Conservation (phyloP, 2,329 filamentous ascomycete genomes). For the Talaromyces sp. region DNA sequence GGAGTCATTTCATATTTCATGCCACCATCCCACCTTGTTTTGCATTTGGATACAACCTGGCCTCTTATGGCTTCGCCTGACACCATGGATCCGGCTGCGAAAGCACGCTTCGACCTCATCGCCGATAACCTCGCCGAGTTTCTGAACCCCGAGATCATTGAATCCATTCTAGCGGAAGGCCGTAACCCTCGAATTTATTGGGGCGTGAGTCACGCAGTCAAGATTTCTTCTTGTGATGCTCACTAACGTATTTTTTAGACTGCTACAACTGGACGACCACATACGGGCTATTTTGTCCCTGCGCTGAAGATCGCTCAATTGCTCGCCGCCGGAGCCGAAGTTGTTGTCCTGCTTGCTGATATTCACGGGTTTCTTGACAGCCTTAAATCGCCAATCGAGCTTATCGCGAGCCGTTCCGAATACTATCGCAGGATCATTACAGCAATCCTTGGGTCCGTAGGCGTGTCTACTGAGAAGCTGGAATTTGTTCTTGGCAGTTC, state of each 20-base stretch:
- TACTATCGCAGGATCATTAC: slow-evolving; percentile 80
- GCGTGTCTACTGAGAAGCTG: slow-evolving; percentile 71
- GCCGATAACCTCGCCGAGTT: slow-evolving; percentile 74
- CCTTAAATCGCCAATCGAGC: slow-evolving; percentile 75
- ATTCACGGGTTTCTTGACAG: slow-evolving; percentile 54
- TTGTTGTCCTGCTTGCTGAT: slow-evolving; percentile 66
- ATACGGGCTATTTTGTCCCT: slow-evolving; percentile 84
- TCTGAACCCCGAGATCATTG: slow-evolving; percentile 60
- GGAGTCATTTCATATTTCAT: no score
- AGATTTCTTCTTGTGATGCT: no score
- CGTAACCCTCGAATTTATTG: slow-evolving; percentile 31
- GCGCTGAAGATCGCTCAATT: slow-evolving; percentile 87
- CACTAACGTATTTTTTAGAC: slow-evolving; percentile 50
- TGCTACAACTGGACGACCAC: slow-evolving; percentile 78
- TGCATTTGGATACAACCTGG: no score
- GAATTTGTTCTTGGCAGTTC: slow-evolving; percentile 78
- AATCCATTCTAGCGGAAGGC: slow-evolving; percentile 26
- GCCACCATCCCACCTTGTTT: no score
- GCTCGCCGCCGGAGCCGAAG: slow-evolving; percentile 74
- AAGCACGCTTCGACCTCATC: slow-evolving; percentile 68
- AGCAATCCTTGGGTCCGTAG: slow-evolving; percentile 67
- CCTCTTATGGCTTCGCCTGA: no score
- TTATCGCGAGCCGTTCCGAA: slow-evolving; percentile 72
- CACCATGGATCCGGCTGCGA: slow-evolving; percentile 19
- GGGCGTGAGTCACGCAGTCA: slow-evolving; percentile 23